phyloP scores from a whole-genome alignment of 768 basidiomycete species.

The Pleurotus eryngii region DNA sequence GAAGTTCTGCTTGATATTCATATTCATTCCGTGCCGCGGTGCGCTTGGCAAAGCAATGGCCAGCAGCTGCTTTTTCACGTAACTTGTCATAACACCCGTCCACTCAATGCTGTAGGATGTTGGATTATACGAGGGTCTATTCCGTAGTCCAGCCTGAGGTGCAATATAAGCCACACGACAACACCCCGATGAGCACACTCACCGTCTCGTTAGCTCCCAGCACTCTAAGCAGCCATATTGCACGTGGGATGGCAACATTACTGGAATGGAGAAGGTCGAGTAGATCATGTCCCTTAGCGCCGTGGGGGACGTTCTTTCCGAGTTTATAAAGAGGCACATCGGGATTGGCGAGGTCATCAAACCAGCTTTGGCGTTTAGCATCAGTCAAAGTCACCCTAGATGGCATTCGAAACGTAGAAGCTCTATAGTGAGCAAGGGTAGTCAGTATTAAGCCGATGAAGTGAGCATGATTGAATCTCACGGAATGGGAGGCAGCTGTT shows the following conservation, averaged over 20 bases:
- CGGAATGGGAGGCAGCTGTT: slow-evolving; percentile 59
- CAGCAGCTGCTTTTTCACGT: slow-evolving; percentile 77
- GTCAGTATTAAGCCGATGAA: neutral
- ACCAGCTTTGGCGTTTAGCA: slow-evolving; percentile 77
- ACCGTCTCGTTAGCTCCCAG: slow-evolving; percentile 88
- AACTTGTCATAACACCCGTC: slow-evolving; percentile 77
- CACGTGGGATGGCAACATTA: slow-evolving; percentile 74
- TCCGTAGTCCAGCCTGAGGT: slow-evolving; percentile 64
- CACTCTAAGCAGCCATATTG: slow-evolving; percentile 85
- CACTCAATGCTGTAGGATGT: slow-evolving; percentile 83
- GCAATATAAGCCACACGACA: slow-evolving; percentile 5
- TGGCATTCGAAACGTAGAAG: slow-evolving; percentile 74
- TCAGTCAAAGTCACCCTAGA: slow-evolving; percentile 82
- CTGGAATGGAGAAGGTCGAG: slow-evolving; percentile 76
- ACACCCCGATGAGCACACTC: slow-evolving; percentile 10
- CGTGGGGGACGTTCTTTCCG: slow-evolving; percentile 83
- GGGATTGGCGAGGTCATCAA: slow-evolving; percentile 77
- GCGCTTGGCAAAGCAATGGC: slow-evolving; percentile 81
- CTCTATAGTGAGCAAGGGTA: slow-evolving; percentile 27
- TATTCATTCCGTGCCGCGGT: slow-evolving; percentile 67
- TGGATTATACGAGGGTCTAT: slow-evolving; percentile 78
- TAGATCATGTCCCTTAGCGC: slow-evolving; percentile 80
- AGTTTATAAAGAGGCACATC: slow-evolving; percentile 78
- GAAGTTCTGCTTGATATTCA: slow-evolving; percentile 83
- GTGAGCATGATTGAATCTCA: slow-evolving; percentile 31